Percentiles rank a stretch among this genome's conserved stretches.
phyloP scores from a whole-genome alignment of 176 grass and related monocot genomes.

The sorghum (Sorghum bicolor) region DNA sequence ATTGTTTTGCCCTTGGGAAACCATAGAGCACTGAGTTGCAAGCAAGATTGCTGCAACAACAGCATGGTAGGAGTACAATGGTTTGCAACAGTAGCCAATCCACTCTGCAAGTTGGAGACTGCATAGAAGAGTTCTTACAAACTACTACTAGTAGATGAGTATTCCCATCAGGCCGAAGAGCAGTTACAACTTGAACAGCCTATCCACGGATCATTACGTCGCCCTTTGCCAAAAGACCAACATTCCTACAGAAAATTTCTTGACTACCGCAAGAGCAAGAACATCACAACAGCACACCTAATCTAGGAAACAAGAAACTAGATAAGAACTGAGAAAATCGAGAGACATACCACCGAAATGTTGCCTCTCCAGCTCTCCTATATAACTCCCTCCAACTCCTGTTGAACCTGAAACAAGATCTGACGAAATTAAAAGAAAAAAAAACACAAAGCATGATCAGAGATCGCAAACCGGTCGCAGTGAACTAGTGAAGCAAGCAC shows the following conservation, averaged over 20 bases:
- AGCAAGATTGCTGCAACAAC: too few relatives aligned
- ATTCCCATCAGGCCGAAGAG: too few relatives aligned
- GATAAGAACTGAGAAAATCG: neutral
- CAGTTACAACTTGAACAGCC: too few relatives aligned
- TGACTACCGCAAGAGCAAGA: neutral
- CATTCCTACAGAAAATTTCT: neutral
- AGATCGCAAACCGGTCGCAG: neutral
- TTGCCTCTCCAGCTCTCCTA: neutral
- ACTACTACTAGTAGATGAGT: too few relatives aligned
- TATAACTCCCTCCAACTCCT: neutral
- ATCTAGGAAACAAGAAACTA: neutral
- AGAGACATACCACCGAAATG: constrained; percentile 25
- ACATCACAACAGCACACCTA: neutral
- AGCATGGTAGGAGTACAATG: too few relatives aligned
- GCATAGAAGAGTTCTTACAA: too few relatives aligned
- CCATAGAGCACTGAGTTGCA: too few relatives aligned
- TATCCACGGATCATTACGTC: too few relatives aligned
- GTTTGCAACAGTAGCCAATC: too few relatives aligned
- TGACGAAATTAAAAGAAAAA: neutral
- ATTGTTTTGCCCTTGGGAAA: too few relatives aligned
- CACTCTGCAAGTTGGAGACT: too few relatives aligned
- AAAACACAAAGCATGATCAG: neutral
- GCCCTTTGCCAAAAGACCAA: too few relatives aligned
- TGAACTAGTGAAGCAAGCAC: neutral
- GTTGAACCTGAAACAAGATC: constrained; percentile 18